Evolutionary conservation across 1,139 yeast species (phyloP).

Genomic region (Kodamaea suecica): DNA sequence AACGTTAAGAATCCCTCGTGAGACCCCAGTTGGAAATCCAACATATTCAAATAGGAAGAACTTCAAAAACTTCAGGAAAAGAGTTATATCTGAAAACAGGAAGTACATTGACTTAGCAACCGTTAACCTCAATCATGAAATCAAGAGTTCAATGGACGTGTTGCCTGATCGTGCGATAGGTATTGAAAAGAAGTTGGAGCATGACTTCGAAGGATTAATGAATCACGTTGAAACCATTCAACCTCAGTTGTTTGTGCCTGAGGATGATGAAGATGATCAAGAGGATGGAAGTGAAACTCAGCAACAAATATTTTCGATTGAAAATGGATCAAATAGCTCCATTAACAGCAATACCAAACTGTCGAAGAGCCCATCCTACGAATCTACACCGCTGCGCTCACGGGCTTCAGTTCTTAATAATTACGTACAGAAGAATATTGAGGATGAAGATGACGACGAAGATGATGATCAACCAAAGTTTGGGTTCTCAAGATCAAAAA

Average conservation of each 20-base stretch:
- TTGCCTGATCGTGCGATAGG: conserved; percentile 5
- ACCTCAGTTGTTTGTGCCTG: conserved; percentile 8
- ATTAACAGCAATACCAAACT: no score
- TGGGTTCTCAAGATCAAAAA: conserved; percentile 21
- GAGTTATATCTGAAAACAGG: conserved; percentile 23
- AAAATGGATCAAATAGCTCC: no score
- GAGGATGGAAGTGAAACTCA: no score
- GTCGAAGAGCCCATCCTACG: no score
- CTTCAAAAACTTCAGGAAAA: conserved; percentile 37
- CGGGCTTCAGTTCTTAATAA: no score
- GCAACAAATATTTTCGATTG: no score
- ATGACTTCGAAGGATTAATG: conserved; percentile 30
- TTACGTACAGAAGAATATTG: conserved; percentile 1
- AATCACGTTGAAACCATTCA: conserved; percentile 20
- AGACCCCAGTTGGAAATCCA: background rate
- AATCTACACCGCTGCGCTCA: no score
- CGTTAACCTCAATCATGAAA: conserved; percentile 16
- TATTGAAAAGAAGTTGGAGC: conserved; percentile 13
- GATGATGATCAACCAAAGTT: conserved; percentile 39
- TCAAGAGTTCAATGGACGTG: conserved; percentile 7
- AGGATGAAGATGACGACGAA: conserved; percentile 30
- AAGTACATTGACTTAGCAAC: conserved; percentile 26
- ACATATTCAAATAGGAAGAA: conserved; percentile 29
- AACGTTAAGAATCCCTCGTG: conserved; percentile 12
- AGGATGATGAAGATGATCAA: conserved; percentile 11